Base-by-base conservation (phyloP, 352 stramenopile genomes). In the Globisporangium takayamanum region DNA sequence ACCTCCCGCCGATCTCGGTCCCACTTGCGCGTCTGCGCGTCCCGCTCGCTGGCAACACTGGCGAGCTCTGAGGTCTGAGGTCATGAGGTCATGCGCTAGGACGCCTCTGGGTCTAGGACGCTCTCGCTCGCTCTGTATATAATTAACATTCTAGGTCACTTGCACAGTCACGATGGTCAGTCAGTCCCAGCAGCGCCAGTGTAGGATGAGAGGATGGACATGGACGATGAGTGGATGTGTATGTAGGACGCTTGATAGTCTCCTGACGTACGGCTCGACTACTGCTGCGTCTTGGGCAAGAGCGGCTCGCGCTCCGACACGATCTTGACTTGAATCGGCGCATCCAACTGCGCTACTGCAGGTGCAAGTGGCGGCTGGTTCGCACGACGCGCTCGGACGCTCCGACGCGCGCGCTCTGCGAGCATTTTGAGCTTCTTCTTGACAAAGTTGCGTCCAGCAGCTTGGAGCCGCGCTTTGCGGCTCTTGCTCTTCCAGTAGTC, bases 1-100 rank as follows among this genome's bases (percentile, higher is more conserved):
- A 92, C 53, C 44, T 94, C 42, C 85, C 85, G 33, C 85, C 85
- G 26, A 92, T 94, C 64, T 92, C 81, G 2, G 80, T 94, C 57
- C 68, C 82, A 11, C 67, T 94, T 25, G 73, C 76, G 55, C 71
- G 75, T 30, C 67, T 94, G 26, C 76, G 82, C 20, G 55, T 69
- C 54, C 50, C 77, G 25, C 58, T 89, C 25, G 47, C 55, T 33
- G 54, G 36, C 44, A 80, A 80, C 57, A 75, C 73, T 47, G 53
- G 60, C 37, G 49, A 69, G 26, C 41, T 81, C 39, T 84, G 66
- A 70, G 54, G 30, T 30, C 3, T 8, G 12, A 25, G 48, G n/a
- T 50, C 46, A 18, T n/a, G 22, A 26, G 33, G 45, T 16, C 26
- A 20, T 52, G 26, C 26, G 33, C 6, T 47, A 25, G 26, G 28